These are phyloP conservation scores for Globisporangium radiosum DNA, from an alignment of 352 stramenopile genomes.

Conservation along the genomic window DNA sequence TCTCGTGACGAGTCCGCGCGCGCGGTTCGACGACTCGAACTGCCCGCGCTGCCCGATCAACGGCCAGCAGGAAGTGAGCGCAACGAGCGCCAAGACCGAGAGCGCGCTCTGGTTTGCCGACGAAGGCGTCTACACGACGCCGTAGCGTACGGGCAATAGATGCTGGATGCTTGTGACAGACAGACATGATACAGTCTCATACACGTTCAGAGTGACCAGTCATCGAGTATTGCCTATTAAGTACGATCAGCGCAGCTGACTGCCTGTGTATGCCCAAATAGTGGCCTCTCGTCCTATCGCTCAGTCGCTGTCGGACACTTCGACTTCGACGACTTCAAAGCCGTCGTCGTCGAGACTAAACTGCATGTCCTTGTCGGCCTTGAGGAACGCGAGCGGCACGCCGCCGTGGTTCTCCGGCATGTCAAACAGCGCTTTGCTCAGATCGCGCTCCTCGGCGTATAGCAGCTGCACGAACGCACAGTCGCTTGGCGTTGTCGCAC, in stretches of 20 bases:
- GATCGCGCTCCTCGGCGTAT: slow-evolving; percentile 33
- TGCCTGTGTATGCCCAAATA: no score
- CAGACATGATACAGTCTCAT: not conserved
- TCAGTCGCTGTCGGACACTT: slow-evolving; percentile 11
- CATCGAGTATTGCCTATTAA: not conserved
- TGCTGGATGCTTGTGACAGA: not conserved
- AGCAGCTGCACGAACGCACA: slow-evolving; percentile 50
- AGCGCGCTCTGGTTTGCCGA: slow-evolving; percentile 70
- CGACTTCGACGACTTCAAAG: slow-evolving; percentile 59
- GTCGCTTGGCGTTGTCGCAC: slow-evolving; percentile 11
- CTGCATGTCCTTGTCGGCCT: slow-evolving; percentile 61
- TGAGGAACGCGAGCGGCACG: slow-evolving; percentile 58
- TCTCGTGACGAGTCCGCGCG: slow-evolving; percentile 37
- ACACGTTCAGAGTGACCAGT: not conserved
- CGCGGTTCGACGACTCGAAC: slow-evolving; percentile 74
- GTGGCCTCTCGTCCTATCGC: not conserved
- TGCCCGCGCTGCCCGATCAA: slow-evolving; percentile 80
- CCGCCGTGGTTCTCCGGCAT: slow-evolving; percentile 74
- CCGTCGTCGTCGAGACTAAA: slow-evolving; percentile 78
- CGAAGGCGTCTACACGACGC: slow-evolving; percentile 77
- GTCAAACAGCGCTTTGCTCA: slow-evolving; percentile 55
- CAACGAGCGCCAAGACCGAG: slow-evolving; percentile 33
- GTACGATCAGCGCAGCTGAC: no score
- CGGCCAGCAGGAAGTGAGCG: slow-evolving; percentile 80
- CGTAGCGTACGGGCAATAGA: slow-evolving; percentile 17